Percentiles rank a stretch among this genome's conserved stretches.
Evolutionary conservation across 441 rosid species (phyloP).

Genomic region (Pelargonium exstipulatum): DNA sequence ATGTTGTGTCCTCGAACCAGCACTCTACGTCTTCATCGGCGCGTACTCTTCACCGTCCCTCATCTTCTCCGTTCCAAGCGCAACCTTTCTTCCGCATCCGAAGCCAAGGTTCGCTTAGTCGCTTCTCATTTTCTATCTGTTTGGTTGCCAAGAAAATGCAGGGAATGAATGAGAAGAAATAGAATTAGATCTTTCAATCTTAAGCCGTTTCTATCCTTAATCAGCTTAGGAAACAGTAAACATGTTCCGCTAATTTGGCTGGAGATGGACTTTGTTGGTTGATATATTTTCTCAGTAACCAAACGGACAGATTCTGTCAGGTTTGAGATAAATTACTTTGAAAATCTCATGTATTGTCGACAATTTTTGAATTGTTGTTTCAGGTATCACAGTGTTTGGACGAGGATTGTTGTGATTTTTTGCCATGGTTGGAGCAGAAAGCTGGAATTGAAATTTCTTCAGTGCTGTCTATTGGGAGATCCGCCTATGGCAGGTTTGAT

Average conservation of each 20-base stretch:
- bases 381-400: slow-evolving; percentile 32
- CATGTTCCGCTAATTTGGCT: background rate
- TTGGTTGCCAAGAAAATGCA: slow-evolving; percentile 17
- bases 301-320: background rate
- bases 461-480: slow-evolving; percentile 57
- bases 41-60: slow-evolving; percentile 13
- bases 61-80: slow-evolving; percentile 20
- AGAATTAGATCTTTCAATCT: background rate
- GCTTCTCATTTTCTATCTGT: background rate
- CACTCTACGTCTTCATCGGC: slow-evolving; percentile 19
- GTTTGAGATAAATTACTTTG: background rate
- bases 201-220: background rate
- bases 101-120: slow-evolving; percentile 22
- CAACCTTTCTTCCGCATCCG: slow-evolving; percentile 23
- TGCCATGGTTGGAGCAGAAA: slow-evolving; percentile 69
- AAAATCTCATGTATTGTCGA: background rate
- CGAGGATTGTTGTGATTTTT: slow-evolving; percentile 42
- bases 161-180: background rate
- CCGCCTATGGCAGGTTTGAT: slow-evolving; percentile 54
- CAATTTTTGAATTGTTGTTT: background rate
- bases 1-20: slow-evolving; percentile 14
- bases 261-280: background rate
- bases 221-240: background rate
- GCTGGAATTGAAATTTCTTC: slow-evolving; percentile 53
- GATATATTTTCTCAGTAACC: background rate